These are phyloP conservation scores for Hsuehochloa calcarea DNA, from an alignment of 176 grass and related monocot species.

Conservation along the genomic window DNA sequence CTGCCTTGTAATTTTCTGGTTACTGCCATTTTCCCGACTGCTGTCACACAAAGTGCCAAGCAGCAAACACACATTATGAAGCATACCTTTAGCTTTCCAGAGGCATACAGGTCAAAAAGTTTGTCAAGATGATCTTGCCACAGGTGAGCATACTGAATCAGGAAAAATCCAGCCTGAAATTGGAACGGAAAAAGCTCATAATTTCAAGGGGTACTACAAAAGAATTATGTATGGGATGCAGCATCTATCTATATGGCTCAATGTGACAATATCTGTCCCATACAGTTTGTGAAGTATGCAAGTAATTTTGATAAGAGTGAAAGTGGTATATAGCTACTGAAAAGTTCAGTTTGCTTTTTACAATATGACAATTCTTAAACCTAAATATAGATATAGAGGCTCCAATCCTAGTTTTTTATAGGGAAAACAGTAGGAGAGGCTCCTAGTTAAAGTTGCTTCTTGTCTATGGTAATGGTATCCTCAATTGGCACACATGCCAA, in stretches of 20 bases:
- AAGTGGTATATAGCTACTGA: background rate
- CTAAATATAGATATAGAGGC: background rate
- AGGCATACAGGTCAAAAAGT: slow-evolving; percentile 63
- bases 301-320: background rate
- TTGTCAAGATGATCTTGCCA: slow-evolving; percentile 82
- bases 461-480: background rate
- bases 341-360: background rate
- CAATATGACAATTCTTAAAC: background rate
- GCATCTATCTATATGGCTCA: background rate
- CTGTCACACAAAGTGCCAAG: background rate
- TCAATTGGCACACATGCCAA: background rate
- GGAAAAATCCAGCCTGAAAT: slow-evolving; percentile 78
- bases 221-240: background rate
- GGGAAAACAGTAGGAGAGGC: no score
- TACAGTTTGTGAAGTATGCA: slow-evolving; percentile 8
- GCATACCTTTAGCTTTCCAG: slow-evolving; percentile 72
- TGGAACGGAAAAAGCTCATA: background rate
- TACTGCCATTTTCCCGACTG: background rate
- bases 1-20: background rate
- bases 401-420: background rate
- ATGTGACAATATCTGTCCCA: background rate
- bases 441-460: background rate
- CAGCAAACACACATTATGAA: background rate
- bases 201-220: background rate
- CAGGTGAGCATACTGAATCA: slow-evolving; percentile 61